Evolutionary conservation across 495 filamentous ascomycete species (phyloP).

Genomic region (Neurospora sublineolata): DNA sequence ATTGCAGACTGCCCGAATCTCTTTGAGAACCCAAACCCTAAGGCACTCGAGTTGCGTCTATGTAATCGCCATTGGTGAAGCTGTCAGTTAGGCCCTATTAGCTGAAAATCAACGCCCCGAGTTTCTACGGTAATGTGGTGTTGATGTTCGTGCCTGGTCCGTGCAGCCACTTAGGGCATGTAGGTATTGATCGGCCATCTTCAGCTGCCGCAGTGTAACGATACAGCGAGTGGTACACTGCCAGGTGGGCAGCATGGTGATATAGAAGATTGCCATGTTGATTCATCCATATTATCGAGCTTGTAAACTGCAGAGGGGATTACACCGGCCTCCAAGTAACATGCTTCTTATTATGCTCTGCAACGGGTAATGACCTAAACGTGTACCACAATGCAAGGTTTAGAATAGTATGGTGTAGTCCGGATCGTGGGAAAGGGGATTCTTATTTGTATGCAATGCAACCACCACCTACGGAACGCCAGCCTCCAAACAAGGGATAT

Average conservation of each 20-base stretch:
- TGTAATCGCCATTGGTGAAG: too few relatives aligned
- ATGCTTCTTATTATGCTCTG: neutral
- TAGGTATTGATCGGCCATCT: neutral
- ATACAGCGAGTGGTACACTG: neutral
- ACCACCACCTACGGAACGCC: slow-evolving; percentile 5
- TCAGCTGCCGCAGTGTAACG: neutral
- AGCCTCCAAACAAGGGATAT: neutral
- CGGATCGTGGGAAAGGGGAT: slow-evolving; percentile 2
- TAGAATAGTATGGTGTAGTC: neutral
- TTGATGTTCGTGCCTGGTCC: neutral
- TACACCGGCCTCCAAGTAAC: neutral
- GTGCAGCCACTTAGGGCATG: neutral
- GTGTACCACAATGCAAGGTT: neutral
- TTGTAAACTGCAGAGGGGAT: neutral
- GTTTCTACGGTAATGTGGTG: neutral
- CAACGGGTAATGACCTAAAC: neutral
- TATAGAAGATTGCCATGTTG: neutral
- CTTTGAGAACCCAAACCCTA: too few relatives aligned
- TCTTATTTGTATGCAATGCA: slow-evolving; percentile 5
- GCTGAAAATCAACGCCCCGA: too few relatives aligned
- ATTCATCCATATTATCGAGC: neutral
- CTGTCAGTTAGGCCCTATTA: too few relatives aligned
- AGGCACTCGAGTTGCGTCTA: too few relatives aligned
- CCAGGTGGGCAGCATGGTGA: neutral
- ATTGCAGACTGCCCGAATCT: too few relatives aligned